phyloP scores from a whole-genome alignment of 345 rosid species.

The Boechera stricta region DNA sequence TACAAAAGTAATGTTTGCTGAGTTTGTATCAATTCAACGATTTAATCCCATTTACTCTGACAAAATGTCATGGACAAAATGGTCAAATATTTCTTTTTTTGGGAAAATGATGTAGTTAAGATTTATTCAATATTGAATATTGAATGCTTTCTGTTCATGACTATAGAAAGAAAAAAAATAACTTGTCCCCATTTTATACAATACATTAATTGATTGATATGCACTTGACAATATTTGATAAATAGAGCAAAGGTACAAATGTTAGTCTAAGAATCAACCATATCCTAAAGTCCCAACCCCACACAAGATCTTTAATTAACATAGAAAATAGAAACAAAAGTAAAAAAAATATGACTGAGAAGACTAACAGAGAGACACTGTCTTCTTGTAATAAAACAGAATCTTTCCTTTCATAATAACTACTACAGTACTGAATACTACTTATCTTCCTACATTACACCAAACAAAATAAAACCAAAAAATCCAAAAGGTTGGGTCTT shows the following conservation, averaged over 20 bases:
- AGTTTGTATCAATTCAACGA: not conserved
- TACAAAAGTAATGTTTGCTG: not conserved
- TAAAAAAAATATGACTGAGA: constrained; percentile 43
- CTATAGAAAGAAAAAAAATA: not conserved
- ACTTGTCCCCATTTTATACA: not conserved
- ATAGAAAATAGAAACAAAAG: constrained; percentile 54
- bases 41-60: too few species aligned
- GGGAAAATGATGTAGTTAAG: not conserved
- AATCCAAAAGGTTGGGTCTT: constrained; percentile 16
- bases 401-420: constrained; percentile 36
- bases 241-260: constrained; percentile 32
- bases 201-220: constrained; percentile 17
- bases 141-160: not conserved
- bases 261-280: constrained; percentile 45
- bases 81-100: not conserved
- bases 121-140: too few species aligned
- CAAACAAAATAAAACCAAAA: constrained; percentile 8
- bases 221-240: constrained; percentile 22
- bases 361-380: constrained; percentile 49
- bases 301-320: constrained; percentile 48
- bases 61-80: too few species aligned
- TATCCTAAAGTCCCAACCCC: constrained; percentile 55
- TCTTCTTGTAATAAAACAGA: constrained; percentile 55
- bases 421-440: constrained; percentile 36
- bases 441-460: constrained; percentile 38